Base-by-base conservation (phyloP, 495 filamentous ascomycete species). In the Mycothermus thermophilus region DNA sequence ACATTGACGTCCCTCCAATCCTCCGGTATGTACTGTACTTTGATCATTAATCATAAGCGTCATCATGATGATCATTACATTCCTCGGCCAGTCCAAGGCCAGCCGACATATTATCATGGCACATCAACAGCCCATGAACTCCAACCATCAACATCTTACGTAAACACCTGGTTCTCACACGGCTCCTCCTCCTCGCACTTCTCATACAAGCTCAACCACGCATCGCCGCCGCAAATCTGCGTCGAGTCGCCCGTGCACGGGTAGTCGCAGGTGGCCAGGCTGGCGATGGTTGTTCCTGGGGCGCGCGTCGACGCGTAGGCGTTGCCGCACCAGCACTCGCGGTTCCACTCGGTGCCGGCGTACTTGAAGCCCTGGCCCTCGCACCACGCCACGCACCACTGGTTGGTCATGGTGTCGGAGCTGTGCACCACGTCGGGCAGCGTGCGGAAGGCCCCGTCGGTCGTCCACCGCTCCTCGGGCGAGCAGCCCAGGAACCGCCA, bases 261-360 rank as follows among this genome's bases (percentile, higher is more conserved):
- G 42, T 47, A 53, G 21, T 51, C 36, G 39, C 66, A 70, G 18
- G 38, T 40, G 0, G 37, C 40, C 2, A 55, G 38, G 20, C 53
- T 43, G 3, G 47, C 36, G 30, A 58, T 23, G 22, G 52, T 38
- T 15, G 34, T 42, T 27, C 39, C 30, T 3, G 51, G 51, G 40
- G 39, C 30, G 21, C 51, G 34, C 18, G 47, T 51, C 1, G 43
- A n/a, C 20, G 48, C 31, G 25, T 52, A 42, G 13, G 32, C 19
- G 44, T 72, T 71, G 23, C 67, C 74, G 51, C 76, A 80, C 54
- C 70, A 79, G 52, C 76, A 79, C 51, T 85, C 74, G 30, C 67
- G 69, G 30, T 62, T 62, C 44, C 74, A 82, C 49, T 83, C 74
- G 17, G 72, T 55, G 35, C 79, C 79, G 43, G 66, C 69, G 50